These are phyloP conservation scores for Malus fusca DNA, from an alignment of 306 rosid species.

Conservation along the genomic window DNA sequence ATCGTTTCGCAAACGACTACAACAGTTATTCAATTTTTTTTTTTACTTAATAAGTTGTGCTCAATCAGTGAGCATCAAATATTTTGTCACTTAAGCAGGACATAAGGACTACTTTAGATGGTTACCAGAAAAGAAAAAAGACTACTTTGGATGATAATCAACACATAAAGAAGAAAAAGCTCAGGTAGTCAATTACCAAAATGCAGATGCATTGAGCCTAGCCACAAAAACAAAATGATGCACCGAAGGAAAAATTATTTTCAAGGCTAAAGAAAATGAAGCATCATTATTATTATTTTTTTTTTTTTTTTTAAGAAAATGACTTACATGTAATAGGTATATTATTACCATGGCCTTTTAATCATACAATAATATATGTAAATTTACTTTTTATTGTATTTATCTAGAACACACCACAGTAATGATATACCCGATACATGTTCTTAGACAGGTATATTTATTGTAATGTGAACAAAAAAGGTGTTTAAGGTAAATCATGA, in stretches of 20 bases:
- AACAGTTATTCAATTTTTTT: not conserved
- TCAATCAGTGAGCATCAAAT: not conserved
- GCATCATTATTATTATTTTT: too few relatives aligned
- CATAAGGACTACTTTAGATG: too few relatives aligned
- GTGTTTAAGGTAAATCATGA: not conserved
- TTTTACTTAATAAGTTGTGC: not conserved
- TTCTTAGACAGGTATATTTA: not conserved
- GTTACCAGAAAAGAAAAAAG: not conserved
- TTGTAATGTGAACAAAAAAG: slow-evolving; percentile 18
- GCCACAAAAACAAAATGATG: slow-evolving; percentile 1
- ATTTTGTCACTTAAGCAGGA: too few relatives aligned
- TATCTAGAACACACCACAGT: not conserved
- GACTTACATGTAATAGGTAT: not conserved
- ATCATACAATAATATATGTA: too few relatives aligned
- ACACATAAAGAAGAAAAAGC: not conserved
- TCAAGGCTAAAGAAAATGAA: not conserved
- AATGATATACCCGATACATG: too few relatives aligned
- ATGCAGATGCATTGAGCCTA: slow-evolving; percentile 48
- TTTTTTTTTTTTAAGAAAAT: too few relatives aligned
- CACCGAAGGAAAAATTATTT: not conserved
- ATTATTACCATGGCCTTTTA: too few relatives aligned
- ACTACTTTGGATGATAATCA: slow-evolving; percentile 5
- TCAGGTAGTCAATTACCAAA: slow-evolving; percentile 11
- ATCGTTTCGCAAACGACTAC: not conserved
- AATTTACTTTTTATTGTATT: too few relatives aligned